A percentile compares a stretch with the other conserved stretches of the same genome.
These are phyloP conservation scores for Malus domestica DNA, from an alignment of 306 rosid species.

Conservation along the genomic window DNA sequence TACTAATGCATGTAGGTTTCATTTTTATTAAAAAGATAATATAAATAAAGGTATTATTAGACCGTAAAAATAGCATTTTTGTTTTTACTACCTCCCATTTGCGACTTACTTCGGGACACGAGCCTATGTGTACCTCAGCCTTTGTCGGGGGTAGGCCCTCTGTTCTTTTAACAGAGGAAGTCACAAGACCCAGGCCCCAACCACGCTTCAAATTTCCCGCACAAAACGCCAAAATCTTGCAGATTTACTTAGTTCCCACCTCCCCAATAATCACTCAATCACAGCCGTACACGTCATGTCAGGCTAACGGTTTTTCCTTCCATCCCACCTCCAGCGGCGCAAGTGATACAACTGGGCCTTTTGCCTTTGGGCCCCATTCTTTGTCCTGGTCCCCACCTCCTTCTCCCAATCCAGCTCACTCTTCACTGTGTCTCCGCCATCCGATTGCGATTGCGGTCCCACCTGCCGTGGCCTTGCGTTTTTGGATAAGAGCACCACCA, in stretches of 20 bases:
- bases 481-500: neutral
- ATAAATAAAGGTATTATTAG: too few species aligned
- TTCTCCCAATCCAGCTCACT: constrained; percentile 31
- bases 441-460: constrained; percentile 24
- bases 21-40: accelerated
- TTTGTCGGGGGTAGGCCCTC: neutral
- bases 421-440: constrained; percentile 18
- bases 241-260: constrained; percentile 2
- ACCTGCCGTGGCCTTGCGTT: neutral
- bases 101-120: neutral
- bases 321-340: constrained; percentile 18
- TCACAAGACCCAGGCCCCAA: constrained; percentile 9
- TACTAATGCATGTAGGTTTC: accelerated
- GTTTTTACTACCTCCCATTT: too few species aligned
- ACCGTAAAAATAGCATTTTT: too few species aligned
- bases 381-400: constrained; percentile 26
- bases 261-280: constrained; percentile 28
- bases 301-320: constrained; percentile 26
- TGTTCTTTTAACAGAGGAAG: neutral
- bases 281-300: constrained; percentile 30
- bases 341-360: constrained; percentile 21
- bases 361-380: constrained; percentile 10
- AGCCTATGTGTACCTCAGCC: neutral
- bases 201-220: neutral
- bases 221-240: constrained; percentile 23